Evolutionary conservation across 129 eudicot species (phyloP).

Genomic region (Glebionis coronaria): DNA sequence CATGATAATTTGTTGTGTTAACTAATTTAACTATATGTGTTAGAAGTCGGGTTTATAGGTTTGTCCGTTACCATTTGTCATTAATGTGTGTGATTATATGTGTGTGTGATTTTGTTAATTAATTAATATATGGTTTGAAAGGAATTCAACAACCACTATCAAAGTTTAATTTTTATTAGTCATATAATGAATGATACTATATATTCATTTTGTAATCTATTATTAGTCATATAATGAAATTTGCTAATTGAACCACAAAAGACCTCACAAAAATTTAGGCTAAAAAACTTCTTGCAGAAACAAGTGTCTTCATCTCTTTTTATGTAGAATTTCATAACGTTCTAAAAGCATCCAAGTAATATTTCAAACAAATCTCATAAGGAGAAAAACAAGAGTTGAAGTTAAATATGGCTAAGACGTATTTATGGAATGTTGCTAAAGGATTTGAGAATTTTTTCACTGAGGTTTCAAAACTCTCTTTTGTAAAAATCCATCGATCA

Average conservation of each 20-base stretch:
- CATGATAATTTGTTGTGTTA: no score
- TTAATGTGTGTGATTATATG: no score
- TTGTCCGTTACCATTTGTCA: no score
- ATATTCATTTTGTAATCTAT: background rate
- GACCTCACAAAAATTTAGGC: conserved; percentile 19
- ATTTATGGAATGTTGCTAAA: conserved; percentile 16
- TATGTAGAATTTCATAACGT: background rate
- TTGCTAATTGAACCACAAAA: conserved; percentile 11
- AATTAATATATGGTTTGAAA: no score
- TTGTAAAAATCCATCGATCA: conserved; percentile 20
- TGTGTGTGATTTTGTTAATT: no score
- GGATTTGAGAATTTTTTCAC: conserved; percentile 1
- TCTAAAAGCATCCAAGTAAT: background rate
- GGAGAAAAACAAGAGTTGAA: conserved; percentile 7
- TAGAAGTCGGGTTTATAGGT: no score
- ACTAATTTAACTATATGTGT: no score
- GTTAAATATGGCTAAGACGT: conserved; percentile 18
- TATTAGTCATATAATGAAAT: conserved; percentile 13
- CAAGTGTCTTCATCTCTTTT: conserved; percentile 7
- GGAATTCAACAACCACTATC: no score
- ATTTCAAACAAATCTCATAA: background rate
- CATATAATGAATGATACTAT: no score
- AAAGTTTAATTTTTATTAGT: no score
- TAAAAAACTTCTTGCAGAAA: conserved; percentile 12
- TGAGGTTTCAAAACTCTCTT: conserved; percentile 4